Base-by-base conservation (phyloP, 2,329 filamentous ascomycete genomes). In the Pyrenophora tritici-repentis region DNA sequence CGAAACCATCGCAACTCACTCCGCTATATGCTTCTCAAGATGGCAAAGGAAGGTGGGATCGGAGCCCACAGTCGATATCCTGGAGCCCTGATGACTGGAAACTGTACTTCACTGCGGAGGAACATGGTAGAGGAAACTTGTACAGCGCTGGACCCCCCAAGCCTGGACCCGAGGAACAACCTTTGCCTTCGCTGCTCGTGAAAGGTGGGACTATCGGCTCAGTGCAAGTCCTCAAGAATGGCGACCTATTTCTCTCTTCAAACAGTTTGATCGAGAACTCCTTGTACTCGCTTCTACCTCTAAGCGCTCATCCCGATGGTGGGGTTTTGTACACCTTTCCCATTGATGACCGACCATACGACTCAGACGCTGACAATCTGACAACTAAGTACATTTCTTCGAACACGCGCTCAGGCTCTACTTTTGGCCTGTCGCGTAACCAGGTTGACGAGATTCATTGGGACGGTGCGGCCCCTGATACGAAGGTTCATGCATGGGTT, bases 71-170 rank as follows among this genome's bases (percentile, higher is more conserved):
- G 46, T 68, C 74, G 0, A 73, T 85, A 14, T 67, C 72, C 13
- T 86, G 82, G 80, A 77, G 78, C 17, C 58, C 68, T 1, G 76
- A 85, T 59, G 77, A 87, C 47, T 77, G 81, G 50, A 81, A 58
- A 5, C 73, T 96, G 4, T 89, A 88, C 62, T 81, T 92, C n/a
- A 83, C 84, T 1, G 89, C 88, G 3, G 90, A 95, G 71, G 83
- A 88, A 46, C 74, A 83, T 33, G 91, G 86, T 1, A 81, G 84
- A 41, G 76, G 90, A 0, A 91, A 83, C 36, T 78, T 83, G 76
- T 47, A 83, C 83, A 43, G 53, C 7, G 55, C 57, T 3, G 50
- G 56, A 12, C 56, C 53, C 7, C 60, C 56, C 1, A 53, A 52
- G 16, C 47, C 54, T 9, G 47, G 56, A 7, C 43, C 52, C 5